phyloP scores from a whole-genome alignment of 2,329 filamentous ascomycete genomes.

The Stemphylium vesicarium region DNA sequence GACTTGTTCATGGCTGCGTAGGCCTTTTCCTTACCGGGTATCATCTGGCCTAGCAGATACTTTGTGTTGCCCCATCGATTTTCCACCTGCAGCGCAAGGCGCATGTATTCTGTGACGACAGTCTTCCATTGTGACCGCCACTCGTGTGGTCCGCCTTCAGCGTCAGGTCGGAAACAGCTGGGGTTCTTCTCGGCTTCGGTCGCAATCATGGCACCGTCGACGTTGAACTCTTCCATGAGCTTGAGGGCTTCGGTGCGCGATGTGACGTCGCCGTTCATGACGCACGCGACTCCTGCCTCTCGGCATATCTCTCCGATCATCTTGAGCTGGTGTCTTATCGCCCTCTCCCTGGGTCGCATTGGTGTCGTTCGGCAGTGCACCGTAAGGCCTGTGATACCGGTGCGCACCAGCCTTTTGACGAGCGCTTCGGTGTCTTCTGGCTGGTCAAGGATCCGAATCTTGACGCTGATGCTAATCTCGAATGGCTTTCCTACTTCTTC shows the following conservation, averaged over 20 bases:
- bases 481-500: slow-evolving; percentile 76
- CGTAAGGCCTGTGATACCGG: slow-evolving; percentile 90
- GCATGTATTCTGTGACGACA: slow-evolving; percentile 77
- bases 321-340: slow-evolving; percentile 81
- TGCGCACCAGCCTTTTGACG: slow-evolving; percentile 78
- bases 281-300: slow-evolving; percentile 84
- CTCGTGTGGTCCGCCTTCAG: slow-evolving; percentile 66
- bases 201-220: slow-evolving; percentile 96
- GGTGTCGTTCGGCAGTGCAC: slow-evolving; percentile 95
- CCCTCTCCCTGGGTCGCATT: slow-evolving; percentile 89
- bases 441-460: slow-evolving; percentile 86
- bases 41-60: slow-evolving; percentile 82
- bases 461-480: slow-evolving; percentile 93
- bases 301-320: slow-evolving; percentile 85
- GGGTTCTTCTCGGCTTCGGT: slow-evolving; percentile 90
- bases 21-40: slow-evolving; percentile 76
- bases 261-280: slow-evolving; percentile 94
- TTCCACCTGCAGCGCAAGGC: slow-evolving; percentile 73
- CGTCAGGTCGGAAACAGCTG: slow-evolving; percentile 77
- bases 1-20: slow-evolving; percentile 68
- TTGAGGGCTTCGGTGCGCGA: slow-evolving; percentile 72
- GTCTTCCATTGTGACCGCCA: slow-evolving; percentile 73
- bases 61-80: slow-evolving; percentile 95
- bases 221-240: slow-evolving; percentile 79
- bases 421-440: slow-evolving; percentile 76